Evolutionary conservation across 176 grass and related monocot species (phyloP).

Genomic region (Ensete glaucum): DNA sequence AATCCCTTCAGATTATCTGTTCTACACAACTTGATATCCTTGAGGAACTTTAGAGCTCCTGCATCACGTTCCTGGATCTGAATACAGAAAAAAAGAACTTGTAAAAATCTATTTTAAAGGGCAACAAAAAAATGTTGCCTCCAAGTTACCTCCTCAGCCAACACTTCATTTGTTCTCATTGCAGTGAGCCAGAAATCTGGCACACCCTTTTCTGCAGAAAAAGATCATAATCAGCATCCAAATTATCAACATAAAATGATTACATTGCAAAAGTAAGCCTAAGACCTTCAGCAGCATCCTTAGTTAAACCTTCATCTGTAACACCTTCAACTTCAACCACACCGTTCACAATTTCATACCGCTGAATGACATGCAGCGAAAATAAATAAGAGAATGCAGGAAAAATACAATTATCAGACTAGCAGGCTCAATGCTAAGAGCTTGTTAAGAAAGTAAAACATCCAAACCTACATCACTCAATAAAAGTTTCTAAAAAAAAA

Average conservation of each 20-base stretch:
- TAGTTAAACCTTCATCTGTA: slow-evolving; percentile 34
- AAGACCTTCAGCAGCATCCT: slow-evolving; percentile 25
- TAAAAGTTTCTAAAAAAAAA: background rate
- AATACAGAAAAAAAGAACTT: slow-evolving; percentile 3
- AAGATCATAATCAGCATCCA: slow-evolving; percentile 6
- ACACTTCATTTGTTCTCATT: slow-evolving; percentile 85
- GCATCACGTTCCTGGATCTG: slow-evolving; percentile 92
- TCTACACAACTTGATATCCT: slow-evolving; percentile 87
- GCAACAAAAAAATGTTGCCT: background rate
- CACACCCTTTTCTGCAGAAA: slow-evolving; percentile 61
- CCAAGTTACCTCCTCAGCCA: slow-evolving; percentile 60
- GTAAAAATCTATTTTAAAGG: background rate
- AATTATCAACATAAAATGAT: background rate
- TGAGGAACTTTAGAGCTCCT: slow-evolving; percentile 73
- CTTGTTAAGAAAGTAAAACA: background rate
- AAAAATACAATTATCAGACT: background rate
- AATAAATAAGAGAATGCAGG: slow-evolving; percentile 7
- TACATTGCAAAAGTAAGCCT: background rate
- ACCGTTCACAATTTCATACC: slow-evolving; percentile 80
- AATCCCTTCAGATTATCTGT: slow-evolving; percentile 73
- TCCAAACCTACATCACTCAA: background rate
- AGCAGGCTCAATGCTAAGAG: background rate
- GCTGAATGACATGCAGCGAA: slow-evolving; percentile 30
- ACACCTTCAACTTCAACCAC: slow-evolving; percentile 59
- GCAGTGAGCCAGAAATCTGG: slow-evolving; percentile 93